phyloP scores from a whole-genome alignment of 352 stramenopile species.

The Phytopythium ostracodes region DNA sequence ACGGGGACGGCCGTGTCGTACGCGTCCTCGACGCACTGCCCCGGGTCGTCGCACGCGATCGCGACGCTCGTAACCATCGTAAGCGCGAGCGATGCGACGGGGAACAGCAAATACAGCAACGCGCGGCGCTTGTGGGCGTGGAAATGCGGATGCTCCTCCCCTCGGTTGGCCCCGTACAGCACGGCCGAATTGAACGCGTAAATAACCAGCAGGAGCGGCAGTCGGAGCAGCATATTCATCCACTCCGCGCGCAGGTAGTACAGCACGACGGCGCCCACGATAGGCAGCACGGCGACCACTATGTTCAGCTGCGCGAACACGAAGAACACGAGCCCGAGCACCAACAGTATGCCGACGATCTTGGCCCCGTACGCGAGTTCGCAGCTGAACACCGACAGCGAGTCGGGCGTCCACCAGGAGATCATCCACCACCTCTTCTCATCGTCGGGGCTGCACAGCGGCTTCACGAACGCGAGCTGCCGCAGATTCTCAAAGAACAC shows the following conservation, averaged over 20 bases:
- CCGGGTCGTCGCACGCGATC: constrained; percentile 70
- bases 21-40: constrained; percentile 46
- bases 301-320: constrained; percentile 64
- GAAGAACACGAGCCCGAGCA: constrained; percentile 42
- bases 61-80: constrained; percentile 56
- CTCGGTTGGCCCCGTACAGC: constrained; percentile 50
- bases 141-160: constrained; percentile 16
- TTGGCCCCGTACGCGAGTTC: constrained; percentile 70
- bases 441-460: constrained; percentile 43
- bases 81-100: constrained; percentile 51
- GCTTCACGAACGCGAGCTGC: constrained; percentile 56
- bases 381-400: constrained; percentile 60
- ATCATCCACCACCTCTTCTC: constrained; percentile 46
- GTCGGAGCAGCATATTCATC: constrained; percentile 77
- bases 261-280: constrained; percentile 35
- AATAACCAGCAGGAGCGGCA: constrained; percentile 62
- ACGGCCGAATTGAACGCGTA: constrained; percentile 67
- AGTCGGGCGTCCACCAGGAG: constrained; percentile 52
- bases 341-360: constrained; percentile 43
- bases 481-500: constrained; percentile 75
- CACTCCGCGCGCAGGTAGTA: constrained; percentile 72
- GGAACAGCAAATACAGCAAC: constrained; percentile 62
- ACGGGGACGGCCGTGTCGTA: constrained; percentile 26
- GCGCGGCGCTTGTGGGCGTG: constrained; percentile 28
- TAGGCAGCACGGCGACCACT: constrained; percentile 46